A percentile compares a stretch with the other conserved stretches of the same genome.
Evolutionary conservation across 768 basidiomycete species (phyloP).

Genomic region (button mushroom (Agaricus bisporus)): DNA sequence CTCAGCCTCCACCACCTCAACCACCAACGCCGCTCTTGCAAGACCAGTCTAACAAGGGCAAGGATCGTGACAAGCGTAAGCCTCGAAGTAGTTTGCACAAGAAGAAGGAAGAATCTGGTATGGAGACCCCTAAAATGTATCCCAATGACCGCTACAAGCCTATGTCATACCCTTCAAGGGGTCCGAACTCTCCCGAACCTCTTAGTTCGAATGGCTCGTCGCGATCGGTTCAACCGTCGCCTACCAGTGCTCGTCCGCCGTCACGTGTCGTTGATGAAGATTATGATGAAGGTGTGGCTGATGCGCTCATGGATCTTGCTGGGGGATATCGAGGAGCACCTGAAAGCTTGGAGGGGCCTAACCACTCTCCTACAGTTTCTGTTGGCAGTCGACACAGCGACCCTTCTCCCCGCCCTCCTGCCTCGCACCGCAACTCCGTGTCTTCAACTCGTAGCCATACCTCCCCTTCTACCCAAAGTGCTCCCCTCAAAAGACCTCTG

Average conservation of each 20-base stretch:
- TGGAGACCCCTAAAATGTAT: constrained; percentile 35
- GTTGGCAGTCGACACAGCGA: constrained; percentile 49
- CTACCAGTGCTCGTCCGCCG: constrained; percentile 57
- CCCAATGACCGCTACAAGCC: constrained; percentile 12
- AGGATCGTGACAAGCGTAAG: constrained; percentile 12
- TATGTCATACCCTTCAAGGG: constrained; percentile 24
- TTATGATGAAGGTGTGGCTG: constrained; percentile 85
- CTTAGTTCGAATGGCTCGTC: constrained; percentile 64
- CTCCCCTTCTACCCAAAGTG: constrained; percentile 47
- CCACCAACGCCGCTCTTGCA: constrained; percentile 7
- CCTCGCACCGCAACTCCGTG: constrained; percentile 59
- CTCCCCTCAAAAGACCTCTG: constrained; percentile 57
- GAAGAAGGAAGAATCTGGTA: constrained; percentile 41
- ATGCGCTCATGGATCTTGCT: constrained; percentile 68
- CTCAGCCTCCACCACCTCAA: constrained; percentile 10
- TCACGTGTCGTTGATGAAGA: constrained; percentile 81
- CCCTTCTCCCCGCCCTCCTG: constrained; percentile 40
- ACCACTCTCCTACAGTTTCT: constrained; percentile 56
- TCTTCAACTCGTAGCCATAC: constrained; percentile 60
- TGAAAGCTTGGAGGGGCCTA: constrained; percentile 27
- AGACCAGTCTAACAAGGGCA: constrained; percentile 4
- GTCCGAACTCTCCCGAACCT: constrained; percentile 51
- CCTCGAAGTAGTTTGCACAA: constrained; percentile 13
- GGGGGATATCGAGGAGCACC: constrained; percentile 31
- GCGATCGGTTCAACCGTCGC: constrained; percentile 67